A percentile compares a stretch with the other conserved stretches of the same genome.
Evolutionary conservation across 306 rosid genomes (phyloP).

Genomic region (Abrus precatorius): DNA sequence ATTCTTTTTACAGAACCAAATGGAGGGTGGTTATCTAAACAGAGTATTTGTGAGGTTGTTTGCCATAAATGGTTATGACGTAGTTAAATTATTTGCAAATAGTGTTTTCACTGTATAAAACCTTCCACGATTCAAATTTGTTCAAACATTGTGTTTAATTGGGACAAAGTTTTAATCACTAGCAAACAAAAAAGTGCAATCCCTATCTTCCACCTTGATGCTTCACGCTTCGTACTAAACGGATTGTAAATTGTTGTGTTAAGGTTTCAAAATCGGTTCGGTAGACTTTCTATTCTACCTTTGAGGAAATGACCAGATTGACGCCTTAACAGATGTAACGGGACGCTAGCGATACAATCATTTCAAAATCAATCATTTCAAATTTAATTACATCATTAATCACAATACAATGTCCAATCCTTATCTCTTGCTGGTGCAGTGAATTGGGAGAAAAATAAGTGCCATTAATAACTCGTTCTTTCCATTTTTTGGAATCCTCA

Average conservation of each 20-base stretch:
- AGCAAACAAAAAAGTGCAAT: neutral
- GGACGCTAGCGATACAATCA: neutral
- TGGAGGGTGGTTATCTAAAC: too few species aligned
- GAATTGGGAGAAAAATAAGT: neutral
- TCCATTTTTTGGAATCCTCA: neutral
- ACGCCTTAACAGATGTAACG: conserved; percentile 5
- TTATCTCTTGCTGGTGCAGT: neutral
- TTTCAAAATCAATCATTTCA: conserved; percentile 31
- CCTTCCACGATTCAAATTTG: neutral
- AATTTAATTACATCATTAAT: neutral
- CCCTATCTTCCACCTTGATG: neutral
- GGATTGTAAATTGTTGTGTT: neutral
- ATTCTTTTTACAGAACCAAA: too few species aligned
- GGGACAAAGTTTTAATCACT: neutral
- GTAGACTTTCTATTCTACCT: conserved; percentile 40
- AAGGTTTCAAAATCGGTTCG: conserved; percentile 31
- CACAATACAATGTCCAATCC: neutral
- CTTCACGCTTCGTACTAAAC: neutral
- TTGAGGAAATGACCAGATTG: conserved; percentile 19
- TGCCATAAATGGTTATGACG: neutral
- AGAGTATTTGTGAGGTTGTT: too few species aligned
- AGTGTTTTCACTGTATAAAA: neutral
- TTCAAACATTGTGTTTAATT: neutral
- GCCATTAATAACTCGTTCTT: neutral
- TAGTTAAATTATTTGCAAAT: neutral